Conservation (phyloP, 768 basidiomycete species). For the button mushroom (Agaricus bisporus) region DNA sequence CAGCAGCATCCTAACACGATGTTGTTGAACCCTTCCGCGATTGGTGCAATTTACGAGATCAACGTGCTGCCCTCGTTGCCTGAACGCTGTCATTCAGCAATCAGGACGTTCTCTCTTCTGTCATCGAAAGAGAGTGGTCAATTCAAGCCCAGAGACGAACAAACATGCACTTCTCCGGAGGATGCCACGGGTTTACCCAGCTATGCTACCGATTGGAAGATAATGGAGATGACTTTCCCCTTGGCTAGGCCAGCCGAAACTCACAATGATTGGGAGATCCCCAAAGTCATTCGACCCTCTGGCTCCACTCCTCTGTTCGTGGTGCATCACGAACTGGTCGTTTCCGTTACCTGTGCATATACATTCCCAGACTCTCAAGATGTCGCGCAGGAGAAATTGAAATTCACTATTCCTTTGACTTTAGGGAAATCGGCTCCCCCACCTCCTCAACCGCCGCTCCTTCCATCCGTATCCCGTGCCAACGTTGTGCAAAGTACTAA, state of each 20-base stretch:
- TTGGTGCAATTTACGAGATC: constrained; percentile 47
- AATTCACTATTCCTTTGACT: constrained; percentile 43
- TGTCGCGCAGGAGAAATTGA: constrained; percentile 27
- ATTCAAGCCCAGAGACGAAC: constrained; percentile 38
- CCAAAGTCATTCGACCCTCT: constrained; percentile 36
- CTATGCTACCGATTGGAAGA: constrained; percentile 45
- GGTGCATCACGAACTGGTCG: constrained; percentile 45
- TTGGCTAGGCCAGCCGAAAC: constrained; percentile 26
- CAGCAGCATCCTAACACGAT: constrained; percentile 62
- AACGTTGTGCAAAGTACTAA: neutral
- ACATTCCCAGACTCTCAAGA: constrained; percentile 32
- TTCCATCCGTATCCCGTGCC: neutral
- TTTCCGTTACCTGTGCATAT: constrained; percentile 55
- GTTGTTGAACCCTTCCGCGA: constrained; percentile 48
- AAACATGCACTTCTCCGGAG: constrained; percentile 43
- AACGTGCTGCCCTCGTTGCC: constrained; percentile 27
- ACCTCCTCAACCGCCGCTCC: constrained; percentile 13
- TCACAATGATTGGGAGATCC: constrained; percentile 34
- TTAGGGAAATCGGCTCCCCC: constrained; percentile 40
- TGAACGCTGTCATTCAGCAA: constrained; percentile 17
- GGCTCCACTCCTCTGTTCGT: constrained; percentile 48
- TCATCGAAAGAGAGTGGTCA: constrained; percentile 37
- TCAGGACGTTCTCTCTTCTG: constrained; percentile 44
- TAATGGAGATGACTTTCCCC: constrained; percentile 50
- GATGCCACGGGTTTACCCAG: constrained; percentile 21